Conservation (phyloP, 495 filamentous ascomycete species). For the Jackrogersella minutella region DNA sequence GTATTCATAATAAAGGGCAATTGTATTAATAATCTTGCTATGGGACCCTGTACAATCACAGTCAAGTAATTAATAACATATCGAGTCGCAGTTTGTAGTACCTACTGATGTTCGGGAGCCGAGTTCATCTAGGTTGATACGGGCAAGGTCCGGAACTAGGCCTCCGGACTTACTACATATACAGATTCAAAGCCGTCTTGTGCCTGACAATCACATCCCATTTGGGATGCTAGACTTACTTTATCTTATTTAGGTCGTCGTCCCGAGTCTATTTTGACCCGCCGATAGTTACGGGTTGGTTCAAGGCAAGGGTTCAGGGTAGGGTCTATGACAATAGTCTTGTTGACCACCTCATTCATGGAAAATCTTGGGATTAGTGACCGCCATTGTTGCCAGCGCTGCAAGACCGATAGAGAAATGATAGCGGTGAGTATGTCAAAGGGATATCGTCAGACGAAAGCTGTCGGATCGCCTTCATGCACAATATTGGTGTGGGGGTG, state of each 20-base stretch:
- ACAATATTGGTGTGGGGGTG: conserved; percentile 5
- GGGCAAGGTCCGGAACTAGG: background rate
- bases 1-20: background rate
- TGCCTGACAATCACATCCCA: background rate
- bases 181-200: background rate
- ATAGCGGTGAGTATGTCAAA: conserved; percentile 15
- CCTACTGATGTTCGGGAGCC: background rate
- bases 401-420: conserved; percentile 1
- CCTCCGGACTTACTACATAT: background rate
- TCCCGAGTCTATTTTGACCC: conserved; percentile 3
- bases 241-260: background rate
- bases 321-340: background rate
- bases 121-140: background rate
- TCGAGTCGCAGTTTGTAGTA: background rate
- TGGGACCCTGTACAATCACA: background rate
- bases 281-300: background rate
- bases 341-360: background rate
- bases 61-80: background rate
- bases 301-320: background rate
- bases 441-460: conserved; percentile 16
- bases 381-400: background rate
- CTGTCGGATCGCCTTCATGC: conserved; percentile 35
- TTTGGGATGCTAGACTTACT: background rate
- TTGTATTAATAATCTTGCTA: no score
- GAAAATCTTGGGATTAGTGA: background rate